Conservation (phyloP, 192 early-diverging fungal species). For the Coemansia sp. region DNA sequence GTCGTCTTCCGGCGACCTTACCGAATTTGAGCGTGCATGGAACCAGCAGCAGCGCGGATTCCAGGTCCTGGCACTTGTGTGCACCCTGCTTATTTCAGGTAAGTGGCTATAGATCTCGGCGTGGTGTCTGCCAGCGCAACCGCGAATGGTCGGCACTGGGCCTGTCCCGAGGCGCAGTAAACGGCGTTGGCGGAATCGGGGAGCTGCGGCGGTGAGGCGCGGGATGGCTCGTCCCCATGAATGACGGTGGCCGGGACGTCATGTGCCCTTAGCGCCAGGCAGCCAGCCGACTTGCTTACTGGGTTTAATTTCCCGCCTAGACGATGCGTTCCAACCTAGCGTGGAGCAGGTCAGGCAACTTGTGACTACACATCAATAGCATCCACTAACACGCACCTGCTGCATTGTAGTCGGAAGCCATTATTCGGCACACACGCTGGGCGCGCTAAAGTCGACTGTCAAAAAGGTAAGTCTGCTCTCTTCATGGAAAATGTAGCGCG, state of each 20-base stretch:
- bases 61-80: constrained; percentile 56
- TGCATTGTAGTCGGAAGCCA: constrained; percentile 70
- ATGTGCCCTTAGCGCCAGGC: too few relatives aligned
- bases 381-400: not conserved
- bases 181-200: not conserved
- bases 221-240: not conserved
- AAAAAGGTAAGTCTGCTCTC: constrained; percentile 63
- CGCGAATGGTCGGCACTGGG: too few relatives aligned
- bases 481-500: too few relatives aligned
- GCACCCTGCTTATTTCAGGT: constrained; percentile 60
- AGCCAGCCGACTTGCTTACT: not conserved
- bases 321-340: not conserved
- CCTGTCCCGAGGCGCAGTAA: constrained; percentile 1
- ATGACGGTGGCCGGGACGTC: too few relatives aligned
- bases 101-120: constrained; percentile 14
- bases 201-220: not conserved
- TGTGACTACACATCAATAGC: not conserved
- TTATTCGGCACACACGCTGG: constrained; percentile 68
- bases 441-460: constrained; percentile 69
- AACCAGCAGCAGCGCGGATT: constrained; percentile 43
- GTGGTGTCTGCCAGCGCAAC: too few relatives aligned
- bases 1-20: constrained; percentile 23
- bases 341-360: not conserved
- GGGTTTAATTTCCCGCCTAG: not conserved
- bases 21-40: constrained; percentile 36